phyloP scores from a whole-genome alignment of 2,329 filamentous ascomycete species.

The Cladophialophora psammophila region DNA sequence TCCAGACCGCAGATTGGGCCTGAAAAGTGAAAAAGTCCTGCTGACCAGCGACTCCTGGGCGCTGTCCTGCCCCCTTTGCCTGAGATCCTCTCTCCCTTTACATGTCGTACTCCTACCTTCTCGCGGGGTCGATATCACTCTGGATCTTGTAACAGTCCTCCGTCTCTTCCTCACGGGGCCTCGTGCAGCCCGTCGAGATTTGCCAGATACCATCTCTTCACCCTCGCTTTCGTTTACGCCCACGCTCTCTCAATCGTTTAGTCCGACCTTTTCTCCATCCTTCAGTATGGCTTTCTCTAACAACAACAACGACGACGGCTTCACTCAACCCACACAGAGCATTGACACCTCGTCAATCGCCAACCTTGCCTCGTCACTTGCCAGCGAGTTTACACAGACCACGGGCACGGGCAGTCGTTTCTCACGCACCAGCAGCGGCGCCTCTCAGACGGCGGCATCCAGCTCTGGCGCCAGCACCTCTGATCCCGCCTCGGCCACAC shows the following conservation, averaged over 20 bases:
- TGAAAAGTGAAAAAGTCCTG: not conserved
- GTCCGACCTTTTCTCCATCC: slow-evolving; percentile 12
- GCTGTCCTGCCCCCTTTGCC: slow-evolving; percentile 31
- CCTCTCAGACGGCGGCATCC: slow-evolving; percentile 1
- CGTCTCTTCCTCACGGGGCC: slow-evolving; percentile 30
- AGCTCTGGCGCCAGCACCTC: slow-evolving; percentile 4
- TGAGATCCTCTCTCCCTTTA: slow-evolving; percentile 30
- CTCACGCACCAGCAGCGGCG: not conserved
- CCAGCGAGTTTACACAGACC: slow-evolving; percentile 24
- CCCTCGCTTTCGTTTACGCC: slow-evolving; percentile 22
- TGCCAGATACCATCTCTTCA: slow-evolving; percentile 9
- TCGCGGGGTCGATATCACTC: slow-evolving; percentile 33
- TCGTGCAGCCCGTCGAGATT: slow-evolving; percentile 32
- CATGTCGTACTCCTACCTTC: slow-evolving; percentile 33
- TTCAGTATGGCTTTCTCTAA: slow-evolving; percentile 23
- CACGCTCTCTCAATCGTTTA: slow-evolving; percentile 17
- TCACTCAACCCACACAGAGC: slow-evolving; percentile 20
- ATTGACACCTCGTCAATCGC: slow-evolving; percentile 20
- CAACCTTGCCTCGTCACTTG: slow-evolving; percentile 24
- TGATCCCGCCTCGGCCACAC: not conserved
- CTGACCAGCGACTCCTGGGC: slow-evolving; percentile 20
- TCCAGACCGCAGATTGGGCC: slow-evolving; percentile 15
- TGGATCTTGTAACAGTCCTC: slow-evolving; percentile 29
- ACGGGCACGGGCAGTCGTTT: not conserved
- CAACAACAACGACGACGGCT: slow-evolving; percentile 19